Base-by-base conservation (phyloP, 495 filamentous ascomycete genomes). In the Neurospora sublineolata region DNA sequence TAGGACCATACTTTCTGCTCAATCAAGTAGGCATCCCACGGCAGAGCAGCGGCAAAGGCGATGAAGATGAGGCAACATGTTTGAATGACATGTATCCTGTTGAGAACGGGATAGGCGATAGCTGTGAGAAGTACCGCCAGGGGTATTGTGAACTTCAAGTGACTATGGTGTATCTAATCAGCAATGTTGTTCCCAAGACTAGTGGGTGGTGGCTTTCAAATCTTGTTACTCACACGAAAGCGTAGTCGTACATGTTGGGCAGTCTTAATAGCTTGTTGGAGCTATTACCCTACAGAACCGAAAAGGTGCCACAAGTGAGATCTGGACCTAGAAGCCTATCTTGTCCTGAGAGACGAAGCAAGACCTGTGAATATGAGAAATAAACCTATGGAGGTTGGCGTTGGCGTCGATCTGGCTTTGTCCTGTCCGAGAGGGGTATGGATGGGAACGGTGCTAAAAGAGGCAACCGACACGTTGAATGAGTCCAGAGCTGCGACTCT, bases 11-110 rank as follows among this genome's bases (percentile, higher is more conserved):
- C 84, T 69, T 81, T 80, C 68, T 77, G 83, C 44, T 83, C 83
- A 74, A 92, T 88, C 20, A 92, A 79, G 79, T 91, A 90, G 10
- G 89, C 89, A 73, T 92, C 90, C 90, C 90, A 92, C 36, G 90
- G 90, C 36, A 88, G 86, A 2, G 90, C 91, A 0, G 87, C 84
- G 33, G 83, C 72, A 58, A 91, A 84, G 7, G 89, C 87, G 70
- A 91, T 79, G 6, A 80, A 77, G 60, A 88, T 82, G 37, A 92
- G 79, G 68, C 85, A 87, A 3, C 75, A 60, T 37, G 88, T 84
- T 75, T 89, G 90, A 78, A 86, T 87, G 10, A 87, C 68, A 69
- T 90, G 89, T 40, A 87, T 79, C 60, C 77, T 79, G 20, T 87
- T 89, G 52, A 86, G 82, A 36, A 92, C 80, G 2, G 89, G 90